These are phyloP conservation scores for Globisporangium carolinianum DNA, from an alignment of 352 stramenopile species.

Conservation along the genomic window DNA sequence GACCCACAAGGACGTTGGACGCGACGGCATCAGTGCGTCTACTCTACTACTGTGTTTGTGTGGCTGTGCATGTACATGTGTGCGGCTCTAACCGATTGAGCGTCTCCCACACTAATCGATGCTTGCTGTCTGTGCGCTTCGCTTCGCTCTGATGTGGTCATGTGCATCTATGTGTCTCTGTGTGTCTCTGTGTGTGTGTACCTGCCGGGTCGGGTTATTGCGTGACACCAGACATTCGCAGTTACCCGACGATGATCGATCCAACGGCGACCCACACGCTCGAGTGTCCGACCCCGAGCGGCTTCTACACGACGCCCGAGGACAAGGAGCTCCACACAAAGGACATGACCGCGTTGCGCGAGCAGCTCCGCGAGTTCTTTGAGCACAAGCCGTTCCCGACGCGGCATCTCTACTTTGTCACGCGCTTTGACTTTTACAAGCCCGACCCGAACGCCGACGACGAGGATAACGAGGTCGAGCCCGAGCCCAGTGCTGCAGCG, in stretches of 20 bases:
- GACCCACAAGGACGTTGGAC: slow-evolving; percentile 65
- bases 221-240: slow-evolving; percentile 35
- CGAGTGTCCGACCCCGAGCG: slow-evolving; percentile 55
- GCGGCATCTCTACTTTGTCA: slow-evolving; percentile 86
- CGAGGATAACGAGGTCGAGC: slow-evolving; percentile 27
- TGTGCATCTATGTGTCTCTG: too few relatives aligned
- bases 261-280: slow-evolving; percentile 49
- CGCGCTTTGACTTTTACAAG: slow-evolving; percentile 70
- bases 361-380: slow-evolving; percentile 73
- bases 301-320: slow-evolving; percentile 58
- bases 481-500: slow-evolving; percentile 5
- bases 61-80: background rate
- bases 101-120: too few relatives aligned
- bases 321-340: slow-evolving; percentile 58
- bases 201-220: too few relatives aligned
- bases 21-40: slow-evolving; percentile 70
- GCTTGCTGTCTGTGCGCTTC: too few relatives aligned
- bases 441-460: slow-evolving; percentile 35
- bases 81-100: background rate
- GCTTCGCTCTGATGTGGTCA: too few relatives aligned
- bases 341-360: slow-evolving; percentile 58
- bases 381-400: slow-evolving; percentile 73
- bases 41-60: background rate
- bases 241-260: slow-evolving; percentile 56
- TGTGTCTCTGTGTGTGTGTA: too few relatives aligned